A percentile compares a stretch with the other conserved stretches of the same genome.
phyloP scores from a whole-genome alignment of 2,329 filamentous ascomycete species.

The Colletotrichum sp. region DNA sequence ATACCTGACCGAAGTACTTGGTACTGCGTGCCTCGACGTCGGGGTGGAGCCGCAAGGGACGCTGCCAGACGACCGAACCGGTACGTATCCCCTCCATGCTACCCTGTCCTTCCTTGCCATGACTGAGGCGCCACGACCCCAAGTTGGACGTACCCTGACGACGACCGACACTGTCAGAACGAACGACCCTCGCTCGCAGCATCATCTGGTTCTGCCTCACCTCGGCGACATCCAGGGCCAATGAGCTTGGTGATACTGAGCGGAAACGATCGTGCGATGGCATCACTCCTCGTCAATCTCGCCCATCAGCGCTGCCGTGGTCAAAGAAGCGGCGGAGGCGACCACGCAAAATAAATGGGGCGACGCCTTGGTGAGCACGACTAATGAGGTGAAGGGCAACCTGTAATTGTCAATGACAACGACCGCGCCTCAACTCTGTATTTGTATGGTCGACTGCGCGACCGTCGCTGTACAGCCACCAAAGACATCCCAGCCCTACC shows the following conservation, averaged over 20 bases:
- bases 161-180: not conserved
- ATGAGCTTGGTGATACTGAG: not conserved
- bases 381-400: not conserved
- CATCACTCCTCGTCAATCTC: not conserved
- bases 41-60: conserved; percentile 18
- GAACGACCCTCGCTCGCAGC: not conserved
- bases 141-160: not conserved
- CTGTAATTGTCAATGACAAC: not conserved
- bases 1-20: not conserved
- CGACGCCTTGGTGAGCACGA: not conserved
- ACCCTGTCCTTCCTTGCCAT: not conserved
- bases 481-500: not conserved
- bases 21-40: not conserved
- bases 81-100: not conserved
- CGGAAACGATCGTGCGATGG: not conserved
- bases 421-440: not conserved
- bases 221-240: not conserved
- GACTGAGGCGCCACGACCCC: not conserved
- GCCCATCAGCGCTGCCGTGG: not conserved
- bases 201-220: not conserved
- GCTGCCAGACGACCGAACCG: not conserved
- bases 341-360: not conserved
- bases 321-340: not conserved
- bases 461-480: not conserved
- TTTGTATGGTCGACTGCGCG: not conserved